Base-by-base conservation (phyloP, 2,329 filamentous ascomycete species). In the Nothophoma quercina region DNA sequence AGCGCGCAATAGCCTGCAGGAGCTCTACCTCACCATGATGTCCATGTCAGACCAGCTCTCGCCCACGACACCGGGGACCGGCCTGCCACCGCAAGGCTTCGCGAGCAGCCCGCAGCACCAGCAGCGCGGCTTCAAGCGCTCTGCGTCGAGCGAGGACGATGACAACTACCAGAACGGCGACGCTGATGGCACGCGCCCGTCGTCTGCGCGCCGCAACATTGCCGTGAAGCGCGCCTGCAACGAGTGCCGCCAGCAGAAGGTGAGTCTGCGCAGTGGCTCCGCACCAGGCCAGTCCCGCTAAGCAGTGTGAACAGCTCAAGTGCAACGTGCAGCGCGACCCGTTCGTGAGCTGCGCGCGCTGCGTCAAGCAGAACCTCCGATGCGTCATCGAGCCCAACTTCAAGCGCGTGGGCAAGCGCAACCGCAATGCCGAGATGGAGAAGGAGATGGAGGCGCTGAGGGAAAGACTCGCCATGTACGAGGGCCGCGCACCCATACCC, bases 341-440 rank as follows among this genome's bases (percentile, higher is more conserved):
- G 15, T 93, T 92, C 73, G 84, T 86, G 65, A 85, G 85, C 65
- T 95, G 90, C 78, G 87, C 87, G 46, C 83, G 90, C 50, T 95
- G 90, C 77, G 85, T 85, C 70, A 89, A 91, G 65, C 84, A 93
- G 68, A 90, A 89, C 75, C 86, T 93, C 56, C 85, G 88, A 56
- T 95, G 90, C 81, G 90, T 91, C 74, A 93, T 95, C 74, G 89
- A 93, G 74, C 90, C 88, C 67, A 91, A 92, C 74, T 93, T 93
- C 77, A 93, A 92, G 81, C 87, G 90, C 63, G 81, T 93, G 15
- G 88, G 90, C 58, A 95, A 95, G 79, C 84, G 90, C 33, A 89
- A 86, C 59, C 89, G 90, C 72, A 89, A 93, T 74, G 89, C 89
- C 66, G 90, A 93, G 76, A 93, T 93, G 89, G 89, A 91, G 71